Evolutionary conservation across 306 rosid genomes (phyloP).

Genomic region (Vigna nakashimae): DNA sequence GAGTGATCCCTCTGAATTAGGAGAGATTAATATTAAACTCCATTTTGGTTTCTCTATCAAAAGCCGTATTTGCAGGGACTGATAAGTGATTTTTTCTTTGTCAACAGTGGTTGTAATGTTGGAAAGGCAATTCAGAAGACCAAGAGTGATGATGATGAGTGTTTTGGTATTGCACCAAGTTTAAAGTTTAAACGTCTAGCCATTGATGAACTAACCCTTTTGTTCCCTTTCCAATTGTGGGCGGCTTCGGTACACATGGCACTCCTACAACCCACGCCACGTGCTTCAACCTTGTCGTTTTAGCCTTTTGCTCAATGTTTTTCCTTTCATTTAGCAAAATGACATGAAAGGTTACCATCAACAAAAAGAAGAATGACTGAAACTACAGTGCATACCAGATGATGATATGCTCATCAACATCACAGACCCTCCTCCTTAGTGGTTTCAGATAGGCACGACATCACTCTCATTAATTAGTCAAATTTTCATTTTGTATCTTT

Average conservation of each 20-base stretch:
- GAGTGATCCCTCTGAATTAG: slow-evolving; percentile 14
- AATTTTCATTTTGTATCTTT: slow-evolving; percentile 42
- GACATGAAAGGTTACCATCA: slow-evolving; percentile 55
- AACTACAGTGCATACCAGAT: slow-evolving; percentile 35
- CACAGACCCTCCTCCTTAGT: slow-evolving; percentile 30
- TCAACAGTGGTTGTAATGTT: slow-evolving; percentile 52
- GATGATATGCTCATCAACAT: slow-evolving; percentile 34
- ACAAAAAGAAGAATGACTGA: slow-evolving; percentile 51
- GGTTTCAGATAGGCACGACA: slow-evolving; percentile 58
- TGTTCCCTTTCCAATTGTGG: slow-evolving; percentile 45
- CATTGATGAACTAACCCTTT: slow-evolving; percentile 37
- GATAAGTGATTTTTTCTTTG: slow-evolving; percentile 32
- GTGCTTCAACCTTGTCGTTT: slow-evolving; percentile 49
- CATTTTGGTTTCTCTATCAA: slow-evolving; percentile 47
- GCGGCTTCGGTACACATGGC: slow-evolving; percentile 45
- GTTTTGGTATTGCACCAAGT: slow-evolving; percentile 46
- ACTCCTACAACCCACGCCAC: slow-evolving; percentile 36
- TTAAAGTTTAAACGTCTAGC: slow-evolving; percentile 51
- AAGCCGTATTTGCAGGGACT: slow-evolving; percentile 42
- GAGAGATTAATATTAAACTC: slow-evolving; percentile 27
- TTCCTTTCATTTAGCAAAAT: slow-evolving; percentile 41
- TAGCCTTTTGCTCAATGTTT: slow-evolving; percentile 43
- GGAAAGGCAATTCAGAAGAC: slow-evolving; percentile 43
- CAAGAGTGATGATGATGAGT: slow-evolving; percentile 9
- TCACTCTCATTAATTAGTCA: slow-evolving; percentile 55